A percentile compares a stretch with the other conserved stretches of the same genome.
Conservation (phyloP, 2,329 filamentous ascomycete genomes). For the Verticillium nubilum region DNA sequence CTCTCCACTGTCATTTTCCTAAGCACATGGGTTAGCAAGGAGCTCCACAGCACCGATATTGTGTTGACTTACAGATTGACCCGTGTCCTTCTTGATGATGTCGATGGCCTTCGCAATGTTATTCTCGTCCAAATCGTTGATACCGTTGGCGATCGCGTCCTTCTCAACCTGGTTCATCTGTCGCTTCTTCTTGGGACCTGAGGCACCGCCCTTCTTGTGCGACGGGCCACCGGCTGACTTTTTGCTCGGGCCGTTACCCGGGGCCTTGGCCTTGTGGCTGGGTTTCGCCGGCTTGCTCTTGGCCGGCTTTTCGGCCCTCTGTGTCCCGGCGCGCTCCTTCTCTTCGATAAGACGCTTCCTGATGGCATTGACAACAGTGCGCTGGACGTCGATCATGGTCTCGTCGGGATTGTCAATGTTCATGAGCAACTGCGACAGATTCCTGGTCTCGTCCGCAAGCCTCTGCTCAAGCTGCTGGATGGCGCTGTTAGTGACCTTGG, state of each 20-base stretch:
- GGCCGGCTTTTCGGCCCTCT: constrained; percentile 53
- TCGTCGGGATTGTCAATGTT: constrained; percentile 44
- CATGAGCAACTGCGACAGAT: constrained; percentile 49
- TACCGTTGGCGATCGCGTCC: constrained; percentile 81
- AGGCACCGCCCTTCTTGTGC: constrained; percentile 34
- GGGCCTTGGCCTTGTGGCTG: constrained; percentile 47
- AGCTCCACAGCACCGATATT: constrained; percentile 15
- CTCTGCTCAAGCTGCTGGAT: constrained; percentile 50
- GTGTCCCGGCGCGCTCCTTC: constrained; percentile 54
- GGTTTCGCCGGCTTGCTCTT: constrained; percentile 47
- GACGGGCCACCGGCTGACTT: constrained; percentile 32
- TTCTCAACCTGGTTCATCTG: constrained; percentile 76
- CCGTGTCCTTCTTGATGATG: constrained; percentile 85
- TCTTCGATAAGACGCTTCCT: constrained; percentile 71
- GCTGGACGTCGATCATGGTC: constrained; percentile 48
- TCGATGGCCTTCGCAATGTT: constrained; percentile 76
- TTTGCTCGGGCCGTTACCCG: constrained; percentile 27
- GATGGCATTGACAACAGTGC: constrained; percentile 58
- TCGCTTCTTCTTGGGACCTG: constrained; percentile 43
- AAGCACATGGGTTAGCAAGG: constrained; percentile 2
- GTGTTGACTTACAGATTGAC: constrained; percentile 58
- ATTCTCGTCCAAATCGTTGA: constrained; percentile 72
- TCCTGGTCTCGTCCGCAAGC: constrained; percentile 50
- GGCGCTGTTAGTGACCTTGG: constrained; percentile 37
- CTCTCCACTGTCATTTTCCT: constrained; percentile 56